These are phyloP conservation scores for Gossypium lobatum DNA, from an alignment of 441 rosid species.

Conservation along the genomic window DNA sequence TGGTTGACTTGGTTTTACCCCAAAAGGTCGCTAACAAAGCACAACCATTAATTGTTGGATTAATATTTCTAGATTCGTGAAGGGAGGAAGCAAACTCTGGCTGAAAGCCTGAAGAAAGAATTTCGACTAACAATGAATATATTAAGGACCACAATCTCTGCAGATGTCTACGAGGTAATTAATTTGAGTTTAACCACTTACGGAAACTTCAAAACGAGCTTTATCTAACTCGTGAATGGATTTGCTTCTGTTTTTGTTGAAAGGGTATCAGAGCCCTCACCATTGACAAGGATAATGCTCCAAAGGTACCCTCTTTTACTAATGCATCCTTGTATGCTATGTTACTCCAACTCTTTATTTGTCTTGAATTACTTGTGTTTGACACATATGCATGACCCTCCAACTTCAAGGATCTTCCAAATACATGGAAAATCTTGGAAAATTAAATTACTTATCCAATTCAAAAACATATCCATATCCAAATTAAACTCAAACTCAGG, in stretches of 20 bases:
- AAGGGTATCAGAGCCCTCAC: constrained; percentile 87
- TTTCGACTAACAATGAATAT: constrained; percentile 67
- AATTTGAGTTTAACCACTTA: not conserved
- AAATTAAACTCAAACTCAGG: not conserved
- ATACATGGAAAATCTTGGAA: not conserved
- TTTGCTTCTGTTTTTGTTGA: constrained; percentile 7
- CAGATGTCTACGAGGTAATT: constrained; percentile 80
- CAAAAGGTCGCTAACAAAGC: too few species aligned
- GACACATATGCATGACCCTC: not conserved
- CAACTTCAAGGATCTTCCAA: not conserved
- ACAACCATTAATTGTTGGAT: not conserved
- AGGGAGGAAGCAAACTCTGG: constrained; percentile 62
- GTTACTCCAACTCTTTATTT: not conserved
- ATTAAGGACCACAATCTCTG: constrained; percentile 55
- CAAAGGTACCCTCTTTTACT: constrained; percentile 48
- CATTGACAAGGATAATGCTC: constrained; percentile 87
- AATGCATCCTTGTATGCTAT: not conserved
- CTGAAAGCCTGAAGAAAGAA: constrained; percentile 77
- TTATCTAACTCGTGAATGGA: not conserved
- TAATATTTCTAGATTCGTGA: constrained; percentile 58
- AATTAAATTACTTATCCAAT: not conserved
- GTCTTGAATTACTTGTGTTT: not conserved
- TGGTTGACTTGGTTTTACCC: not conserved
- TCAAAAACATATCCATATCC: not conserved
- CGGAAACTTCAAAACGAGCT: not conserved